Evolutionary conservation across 371 early-diverging fungal genomes (phyloP).

Genomic region (Capillidium rhysosporum): DNA sequence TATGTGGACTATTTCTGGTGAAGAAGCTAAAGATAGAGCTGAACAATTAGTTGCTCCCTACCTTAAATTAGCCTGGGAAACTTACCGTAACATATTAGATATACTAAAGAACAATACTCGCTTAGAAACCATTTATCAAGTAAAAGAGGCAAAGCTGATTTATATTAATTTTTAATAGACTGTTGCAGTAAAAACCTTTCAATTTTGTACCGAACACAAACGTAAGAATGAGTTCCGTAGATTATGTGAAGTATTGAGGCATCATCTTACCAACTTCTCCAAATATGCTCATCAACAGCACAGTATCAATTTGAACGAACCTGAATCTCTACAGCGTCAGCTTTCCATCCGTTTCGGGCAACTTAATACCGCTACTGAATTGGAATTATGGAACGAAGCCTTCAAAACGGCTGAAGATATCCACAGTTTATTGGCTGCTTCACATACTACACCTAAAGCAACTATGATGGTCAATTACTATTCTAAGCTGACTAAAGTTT

Average conservation of each 20-base stretch:
- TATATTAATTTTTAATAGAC: background rate
- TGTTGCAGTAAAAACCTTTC: constrained; percentile 69
- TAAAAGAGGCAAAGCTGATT: constrained; percentile 7
- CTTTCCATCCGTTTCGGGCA: constrained; percentile 89
- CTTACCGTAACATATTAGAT: constrained; percentile 89
- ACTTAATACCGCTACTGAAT: constrained; percentile 80
- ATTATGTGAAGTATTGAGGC: constrained; percentile 87
- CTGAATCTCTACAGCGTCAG: constrained; percentile 89
- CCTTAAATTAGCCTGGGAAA: constrained; percentile 97
- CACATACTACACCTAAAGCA: constrained; percentile 81
- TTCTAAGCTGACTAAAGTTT: constrained; percentile 86
- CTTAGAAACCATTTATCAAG: constrained; percentile 85
- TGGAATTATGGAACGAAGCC: constrained; percentile 97
- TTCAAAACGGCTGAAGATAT: constrained; percentile 95
- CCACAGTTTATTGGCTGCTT: constrained; percentile 72
- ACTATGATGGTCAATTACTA: constrained; percentile 93
- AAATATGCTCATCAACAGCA: constrained; percentile 87
- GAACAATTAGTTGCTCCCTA: constrained; percentile 95
- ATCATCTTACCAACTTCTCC: constrained; percentile 72
- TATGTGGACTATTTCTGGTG: constrained; percentile 81
- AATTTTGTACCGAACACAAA: constrained; percentile 81
- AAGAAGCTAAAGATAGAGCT: constrained; percentile 85
- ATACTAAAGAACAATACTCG: constrained; percentile 89
- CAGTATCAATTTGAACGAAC: constrained; percentile 82
- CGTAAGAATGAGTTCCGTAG: constrained; percentile 97